Conservation (phyloP, 2,329 filamentous ascomycete species). For the Colletotrichum neosansevieriae region DNA sequence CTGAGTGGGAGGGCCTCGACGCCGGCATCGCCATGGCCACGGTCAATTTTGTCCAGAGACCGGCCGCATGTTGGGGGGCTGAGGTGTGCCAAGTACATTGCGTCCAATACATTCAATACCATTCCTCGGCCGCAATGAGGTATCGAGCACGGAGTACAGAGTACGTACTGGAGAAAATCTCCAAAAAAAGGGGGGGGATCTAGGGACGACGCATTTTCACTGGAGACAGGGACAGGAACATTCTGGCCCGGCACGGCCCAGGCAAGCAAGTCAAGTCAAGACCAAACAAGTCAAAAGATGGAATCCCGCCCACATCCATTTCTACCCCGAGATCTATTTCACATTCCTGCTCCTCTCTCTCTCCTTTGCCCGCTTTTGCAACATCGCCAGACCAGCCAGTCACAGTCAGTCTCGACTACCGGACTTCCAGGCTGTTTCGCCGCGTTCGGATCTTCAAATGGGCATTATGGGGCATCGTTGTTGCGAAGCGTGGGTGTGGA, state of each 20-base stretch:
- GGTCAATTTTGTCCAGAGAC: no score
- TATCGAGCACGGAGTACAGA: neutral
- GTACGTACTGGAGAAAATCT: neutral
- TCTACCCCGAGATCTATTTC: neutral
- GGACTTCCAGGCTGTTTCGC: neutral
- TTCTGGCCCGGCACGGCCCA: neutral
- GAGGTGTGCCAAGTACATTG: constrained; percentile 12
- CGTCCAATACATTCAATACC: neutral
- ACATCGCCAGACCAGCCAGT: neutral
- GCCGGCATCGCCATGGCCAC: constrained; percentile 1
- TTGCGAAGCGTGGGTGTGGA: constrained; percentile 17
- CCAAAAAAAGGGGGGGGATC: neutral
- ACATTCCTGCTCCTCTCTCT: neutral
- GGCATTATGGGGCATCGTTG: constrained; percentile 10
- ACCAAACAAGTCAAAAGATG: no score
- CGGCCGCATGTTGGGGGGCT: neutral
- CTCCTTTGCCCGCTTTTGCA: constrained; percentile 5
- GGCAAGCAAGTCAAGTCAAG: no score
- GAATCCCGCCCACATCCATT: neutral
- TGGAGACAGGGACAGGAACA: neutral
- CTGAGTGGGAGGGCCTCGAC: neutral
- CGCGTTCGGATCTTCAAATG: constrained; percentile 24
- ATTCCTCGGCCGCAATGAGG: neutral
- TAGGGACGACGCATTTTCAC: neutral
- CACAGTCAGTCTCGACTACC: neutral